phyloP scores from a whole-genome alignment of 2,329 filamentous ascomycete genomes.

The Pochonia chlamydosporia region DNA sequence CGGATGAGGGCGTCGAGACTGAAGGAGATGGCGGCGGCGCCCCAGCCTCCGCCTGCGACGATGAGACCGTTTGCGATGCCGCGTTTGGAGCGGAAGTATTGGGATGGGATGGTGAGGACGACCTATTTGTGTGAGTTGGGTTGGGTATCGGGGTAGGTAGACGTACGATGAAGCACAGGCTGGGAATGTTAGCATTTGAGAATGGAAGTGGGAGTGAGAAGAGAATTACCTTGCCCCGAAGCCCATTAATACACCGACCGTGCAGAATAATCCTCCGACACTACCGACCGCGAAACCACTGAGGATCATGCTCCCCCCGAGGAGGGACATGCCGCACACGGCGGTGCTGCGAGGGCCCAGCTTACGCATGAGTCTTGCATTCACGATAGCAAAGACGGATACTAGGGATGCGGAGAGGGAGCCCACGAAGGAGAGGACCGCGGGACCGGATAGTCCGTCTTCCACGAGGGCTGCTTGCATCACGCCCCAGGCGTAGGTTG shows the following conservation, averaged over 20 bases:
- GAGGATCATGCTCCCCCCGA: slow-evolving; percentile 43
- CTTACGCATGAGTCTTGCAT: slow-evolving; percentile 42
- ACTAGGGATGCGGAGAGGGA: slow-evolving; percentile 45
- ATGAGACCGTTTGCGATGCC: slow-evolving; percentile 52
- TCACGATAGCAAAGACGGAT: slow-evolving; percentile 44
- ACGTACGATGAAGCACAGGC: slow-evolving; percentile 32
- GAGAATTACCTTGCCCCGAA: slow-evolving; percentile 22
- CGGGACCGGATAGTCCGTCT: slow-evolving; percentile 38
- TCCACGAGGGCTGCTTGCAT: slow-evolving; percentile 51
- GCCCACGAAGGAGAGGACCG: slow-evolving; percentile 54
- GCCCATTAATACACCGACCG: slow-evolving; percentile 25
- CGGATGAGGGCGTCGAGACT: slow-evolving; percentile 42
- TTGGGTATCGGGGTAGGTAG: slow-evolving; percentile 14
- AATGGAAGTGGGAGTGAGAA: not conserved
- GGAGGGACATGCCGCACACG: slow-evolving; percentile 41
- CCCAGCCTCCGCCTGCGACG: slow-evolving; percentile 48
- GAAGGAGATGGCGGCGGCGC: slow-evolving; percentile 47
- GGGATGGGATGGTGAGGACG: slow-evolving; percentile 41
- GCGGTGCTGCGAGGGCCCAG: slow-evolving; percentile 42
- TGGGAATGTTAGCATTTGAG: slow-evolving; percentile 6
- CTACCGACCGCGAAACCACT: slow-evolving; percentile 31
- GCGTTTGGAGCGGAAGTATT: slow-evolving; percentile 48
- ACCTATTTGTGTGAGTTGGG: slow-evolving; percentile 22
- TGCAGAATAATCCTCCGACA: slow-evolving; percentile 28
- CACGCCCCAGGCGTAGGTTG: slow-evolving; percentile 54